These are phyloP conservation scores for Psidium friedrichsthalianum DNA, from an alignment of 345 rosid species.

Conservation along the genomic window DNA sequence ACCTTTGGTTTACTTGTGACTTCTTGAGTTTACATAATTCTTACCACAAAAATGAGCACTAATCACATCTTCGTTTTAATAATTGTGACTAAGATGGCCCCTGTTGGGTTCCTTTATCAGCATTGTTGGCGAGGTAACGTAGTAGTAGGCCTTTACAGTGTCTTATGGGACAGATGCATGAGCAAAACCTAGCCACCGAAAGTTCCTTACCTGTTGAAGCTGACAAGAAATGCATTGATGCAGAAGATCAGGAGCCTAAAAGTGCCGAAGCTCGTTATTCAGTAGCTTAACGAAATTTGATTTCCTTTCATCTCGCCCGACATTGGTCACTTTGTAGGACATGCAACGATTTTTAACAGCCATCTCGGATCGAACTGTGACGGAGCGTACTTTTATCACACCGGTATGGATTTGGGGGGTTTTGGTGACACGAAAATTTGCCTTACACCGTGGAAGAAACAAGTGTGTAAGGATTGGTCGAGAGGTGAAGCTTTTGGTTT, in stretches of 20 bases:
- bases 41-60: not conserved
- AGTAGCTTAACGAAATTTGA: not conserved
- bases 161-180: slow-evolving; percentile 10
- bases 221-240: not conserved
- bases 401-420: not conserved
- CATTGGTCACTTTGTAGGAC: not conserved
- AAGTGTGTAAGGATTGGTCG: not conserved
- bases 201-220: not conserved
- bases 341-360: not conserved
- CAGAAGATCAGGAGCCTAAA: not conserved
- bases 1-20: not conserved
- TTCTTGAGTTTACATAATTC: not conserved
- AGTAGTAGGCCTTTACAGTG: slow-evolving; percentile 10
- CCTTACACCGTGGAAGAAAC: not conserved
- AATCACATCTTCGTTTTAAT: not conserved
- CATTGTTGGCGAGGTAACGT: not conserved
- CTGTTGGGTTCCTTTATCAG: not conserved
- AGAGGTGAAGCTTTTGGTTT: not conserved
- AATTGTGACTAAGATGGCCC: not conserved
- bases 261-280: not conserved
- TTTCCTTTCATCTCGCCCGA: not conserved
- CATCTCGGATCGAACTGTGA: too few relatives aligned
- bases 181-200: not conserved
- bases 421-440: not conserved
- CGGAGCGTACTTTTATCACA: too few relatives aligned